A percentile compares a stretch with the other conserved stretches of the same genome.
Conservation (phyloP, 2,329 filamentous ascomycete genomes). For the Aspergillus niger region DNA sequence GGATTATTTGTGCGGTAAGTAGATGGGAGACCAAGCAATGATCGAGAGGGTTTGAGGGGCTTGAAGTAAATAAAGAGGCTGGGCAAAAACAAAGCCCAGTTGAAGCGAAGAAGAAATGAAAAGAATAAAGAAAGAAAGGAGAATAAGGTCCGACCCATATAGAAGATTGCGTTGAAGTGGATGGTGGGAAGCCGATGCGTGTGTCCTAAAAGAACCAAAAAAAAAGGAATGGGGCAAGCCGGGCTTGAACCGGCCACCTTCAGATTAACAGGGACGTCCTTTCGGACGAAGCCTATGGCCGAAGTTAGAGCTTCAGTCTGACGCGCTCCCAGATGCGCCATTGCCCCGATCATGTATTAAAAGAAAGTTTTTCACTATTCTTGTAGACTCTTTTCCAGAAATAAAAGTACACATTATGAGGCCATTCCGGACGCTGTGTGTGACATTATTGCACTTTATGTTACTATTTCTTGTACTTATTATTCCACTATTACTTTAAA, state of each 20-base stretch:
- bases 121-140: not conserved
- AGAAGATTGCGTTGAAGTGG: not conserved
- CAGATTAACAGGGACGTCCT: conserved; percentile 8
- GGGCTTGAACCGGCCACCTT: conserved; percentile 13
- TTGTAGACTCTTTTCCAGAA: not conserved
- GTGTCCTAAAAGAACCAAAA: not conserved
- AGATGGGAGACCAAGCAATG: too few relatives aligned
- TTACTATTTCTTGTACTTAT: not conserved
- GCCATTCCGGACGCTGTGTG: not conserved
- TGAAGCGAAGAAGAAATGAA: too few relatives aligned
- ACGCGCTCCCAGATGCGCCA: conserved; percentile 12
- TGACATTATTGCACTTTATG: not conserved
- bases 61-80: too few relatives aligned
- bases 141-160: not conserved
- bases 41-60: too few relatives aligned
- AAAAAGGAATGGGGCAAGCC: conserved; percentile 4
- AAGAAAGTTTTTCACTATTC: not conserved
- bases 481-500: not conserved
- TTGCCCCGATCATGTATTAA: not conserved
- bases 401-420: not conserved
- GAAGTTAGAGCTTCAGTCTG: conserved; percentile 10
- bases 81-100: too few relatives aligned
- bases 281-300: conserved; percentile 4
- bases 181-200: not conserved
- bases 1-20: too few relatives aligned